Evolutionary conservation across 2,329 filamentous ascomycete genomes (phyloP).

Genomic region (Cercospora zeae-maydis): DNA sequence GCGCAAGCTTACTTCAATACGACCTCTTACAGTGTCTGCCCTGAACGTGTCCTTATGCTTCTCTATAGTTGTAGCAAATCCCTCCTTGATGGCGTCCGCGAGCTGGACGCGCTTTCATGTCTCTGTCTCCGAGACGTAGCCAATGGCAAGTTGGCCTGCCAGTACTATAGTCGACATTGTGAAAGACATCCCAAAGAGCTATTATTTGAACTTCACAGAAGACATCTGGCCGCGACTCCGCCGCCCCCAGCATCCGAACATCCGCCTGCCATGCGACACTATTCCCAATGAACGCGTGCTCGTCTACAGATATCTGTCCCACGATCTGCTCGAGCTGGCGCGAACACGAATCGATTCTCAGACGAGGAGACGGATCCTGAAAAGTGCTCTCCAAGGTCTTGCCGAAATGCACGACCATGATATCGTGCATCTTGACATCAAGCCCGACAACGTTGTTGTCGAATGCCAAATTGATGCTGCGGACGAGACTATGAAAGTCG

Average conservation of each 20-base stretch:
- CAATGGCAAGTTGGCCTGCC: not conserved
- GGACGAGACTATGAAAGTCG: not conserved
- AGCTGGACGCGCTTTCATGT: not conserved
- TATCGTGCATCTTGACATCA: constrained; percentile 4
- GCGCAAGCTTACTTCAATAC: not conserved
- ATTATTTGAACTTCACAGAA: not conserved
- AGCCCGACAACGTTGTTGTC: constrained; percentile 13
- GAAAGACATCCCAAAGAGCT: not conserved
- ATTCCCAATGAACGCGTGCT: constrained; percentile 9
- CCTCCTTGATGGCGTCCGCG: not conserved
- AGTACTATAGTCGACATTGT: not conserved
- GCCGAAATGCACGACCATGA: constrained; percentile 1
- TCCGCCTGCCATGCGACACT: constrained; percentile 6
- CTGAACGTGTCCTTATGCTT: not conserved
- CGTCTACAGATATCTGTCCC: constrained; percentile 11
- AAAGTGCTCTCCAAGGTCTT: not conserved
- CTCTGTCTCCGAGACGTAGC: not conserved
- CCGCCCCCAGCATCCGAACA: not conserved
- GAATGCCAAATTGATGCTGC: not conserved
- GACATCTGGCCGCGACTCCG: not conserved
- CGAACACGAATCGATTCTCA: not conserved
- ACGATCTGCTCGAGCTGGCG: constrained; percentile 6
- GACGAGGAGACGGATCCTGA: not conserved
- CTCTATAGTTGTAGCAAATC: not conserved
- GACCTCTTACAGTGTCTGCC: not conserved